phyloP scores from a whole-genome alignment of 352 stramenopile genomes.

The Phytophthora sansomeana region DNA sequence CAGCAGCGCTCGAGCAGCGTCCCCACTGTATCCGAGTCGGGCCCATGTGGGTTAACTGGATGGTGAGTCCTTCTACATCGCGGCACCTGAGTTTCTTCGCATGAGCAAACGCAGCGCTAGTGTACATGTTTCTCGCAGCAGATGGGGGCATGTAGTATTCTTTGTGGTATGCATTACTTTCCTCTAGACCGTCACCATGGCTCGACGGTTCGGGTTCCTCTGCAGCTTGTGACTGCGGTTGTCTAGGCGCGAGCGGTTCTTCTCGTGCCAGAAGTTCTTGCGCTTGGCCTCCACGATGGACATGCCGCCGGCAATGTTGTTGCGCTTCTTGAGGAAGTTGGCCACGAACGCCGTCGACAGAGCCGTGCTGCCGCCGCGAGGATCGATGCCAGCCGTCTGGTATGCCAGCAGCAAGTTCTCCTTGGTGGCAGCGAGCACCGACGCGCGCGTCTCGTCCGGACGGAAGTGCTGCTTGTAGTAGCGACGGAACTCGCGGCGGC shows the following conservation, averaged over 20 bases:
- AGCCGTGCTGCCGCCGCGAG: conserved; percentile 59
- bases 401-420: conserved; percentile 81
- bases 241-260: conserved; percentile 83
- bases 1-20: background rate
- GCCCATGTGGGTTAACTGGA: conserved; percentile 11
- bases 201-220: conserved; percentile 80
- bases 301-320: conserved; percentile 83
- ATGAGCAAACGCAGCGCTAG: background rate
- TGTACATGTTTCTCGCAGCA: background rate
- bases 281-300: conserved; percentile 72
- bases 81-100: background rate
- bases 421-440: conserved; percentile 82
- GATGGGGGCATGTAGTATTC: conserved; percentile 21
- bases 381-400: conserved; percentile 74
- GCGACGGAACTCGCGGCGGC: conserved; percentile 88
- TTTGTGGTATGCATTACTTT: conserved; percentile 21
- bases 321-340: conserved; percentile 84
- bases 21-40: conserved; percentile 7
- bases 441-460: conserved; percentile 76
- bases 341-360: conserved; percentile 83
- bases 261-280: conserved; percentile 81
- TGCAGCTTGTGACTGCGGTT: conserved; percentile 89
- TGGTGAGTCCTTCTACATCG: background rate
- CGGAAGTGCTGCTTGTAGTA: conserved; percentile 93
- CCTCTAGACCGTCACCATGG: conserved; percentile 81